These are phyloP conservation scores for Talaromyces sp. DNA, from an alignment of 2,329 filamentous ascomycete genomes.

Conservation along the genomic window DNA sequence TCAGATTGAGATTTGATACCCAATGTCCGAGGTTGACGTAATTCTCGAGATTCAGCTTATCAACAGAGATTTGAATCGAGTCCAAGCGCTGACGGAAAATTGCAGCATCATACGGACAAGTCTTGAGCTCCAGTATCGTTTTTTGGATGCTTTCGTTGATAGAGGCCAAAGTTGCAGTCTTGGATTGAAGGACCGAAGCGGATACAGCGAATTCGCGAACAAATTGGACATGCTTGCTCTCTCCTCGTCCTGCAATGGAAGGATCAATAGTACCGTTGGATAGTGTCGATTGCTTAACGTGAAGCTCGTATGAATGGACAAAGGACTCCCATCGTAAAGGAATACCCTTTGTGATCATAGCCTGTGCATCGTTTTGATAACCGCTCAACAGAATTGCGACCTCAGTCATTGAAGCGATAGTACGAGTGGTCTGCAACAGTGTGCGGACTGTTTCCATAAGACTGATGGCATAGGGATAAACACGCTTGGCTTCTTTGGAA, in stretches of 20 bases:
- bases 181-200: conserved; percentile 82
- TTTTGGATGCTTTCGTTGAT: conserved; percentile 82
- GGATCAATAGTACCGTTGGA: conserved; percentile 60
- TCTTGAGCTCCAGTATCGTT: conserved; percentile 75
- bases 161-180: conserved; percentile 72
- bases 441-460: conserved; percentile 98
- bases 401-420: conserved; percentile 80
- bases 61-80: conserved; percentile 83
- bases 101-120: conserved; percentile 76
- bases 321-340: conserved; percentile 96
- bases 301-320: conserved; percentile 91
- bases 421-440: conserved; percentile 79
- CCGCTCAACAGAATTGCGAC: conserved; percentile 84
- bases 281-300: conserved; percentile 64
- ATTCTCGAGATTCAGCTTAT: conserved; percentile 93
- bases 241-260: conserved; percentile 57
- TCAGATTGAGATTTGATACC: conserved; percentile 81
- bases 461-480: conserved; percentile 96
- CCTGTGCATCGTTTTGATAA: conserved; percentile 86
- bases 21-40: conserved; percentile 90
- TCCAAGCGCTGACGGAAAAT: conserved; percentile 79
- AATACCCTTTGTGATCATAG: conserved; percentile 78
- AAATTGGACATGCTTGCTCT: conserved; percentile 95
- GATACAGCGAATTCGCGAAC: conserved; percentile 88
- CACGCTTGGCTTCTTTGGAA: conserved; percentile 96